Evolutionary conservation across 352 stramenopile genomes (phyloP).

Genomic region (Plasmopara halstedii): DNA sequence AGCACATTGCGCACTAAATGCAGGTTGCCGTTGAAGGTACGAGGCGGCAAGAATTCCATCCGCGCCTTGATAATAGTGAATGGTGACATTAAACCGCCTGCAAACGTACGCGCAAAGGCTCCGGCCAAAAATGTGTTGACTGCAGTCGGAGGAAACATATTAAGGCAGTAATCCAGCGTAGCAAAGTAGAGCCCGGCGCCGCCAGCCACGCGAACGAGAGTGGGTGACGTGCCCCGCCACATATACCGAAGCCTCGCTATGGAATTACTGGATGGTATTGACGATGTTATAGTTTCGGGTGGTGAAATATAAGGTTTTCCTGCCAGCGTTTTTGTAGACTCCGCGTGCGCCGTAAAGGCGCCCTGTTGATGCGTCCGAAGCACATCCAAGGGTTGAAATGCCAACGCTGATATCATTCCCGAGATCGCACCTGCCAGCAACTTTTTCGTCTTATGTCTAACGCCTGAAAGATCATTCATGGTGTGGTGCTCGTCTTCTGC

Average conservation of each 20-base stretch:
- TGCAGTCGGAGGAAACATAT: slow-evolving; percentile 39
- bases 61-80: slow-evolving; percentile 83
- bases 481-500: slow-evolving; percentile 16
- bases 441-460: slow-evolving; percentile 60
- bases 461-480: slow-evolving; percentile 22
- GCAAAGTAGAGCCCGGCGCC: slow-evolving; percentile 82
- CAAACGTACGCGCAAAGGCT: slow-evolving; percentile 80
- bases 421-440: slow-evolving; percentile 59
- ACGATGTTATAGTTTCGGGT: slow-evolving; percentile 16
- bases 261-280: slow-evolving; percentile 10
- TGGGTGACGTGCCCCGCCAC: slow-evolving; percentile 78
- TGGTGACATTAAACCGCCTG: slow-evolving; percentile 67
- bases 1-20: slow-evolving; percentile 62
- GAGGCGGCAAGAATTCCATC: slow-evolving; percentile 74
- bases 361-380: slow-evolving; percentile 80
- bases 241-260: slow-evolving; percentile 46
- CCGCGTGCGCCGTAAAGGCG: slow-evolving; percentile 38
- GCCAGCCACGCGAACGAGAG: slow-evolving; percentile 70
- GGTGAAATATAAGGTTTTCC: slow-evolving; percentile 6
- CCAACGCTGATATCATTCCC: slow-evolving; percentile 71
- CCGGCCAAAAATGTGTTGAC: slow-evolving; percentile 77
- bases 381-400: slow-evolving; percentile 82
- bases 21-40: slow-evolving; percentile 52
- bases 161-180: slow-evolving; percentile 64
- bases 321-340: slow-evolving; percentile 4